Percentiles rank a stretch among this genome's conserved stretches.
Evolutionary conservation across 2,329 filamentous ascomycete genomes (phyloP).

Genomic region (Karstenula rhodostoma): DNA sequence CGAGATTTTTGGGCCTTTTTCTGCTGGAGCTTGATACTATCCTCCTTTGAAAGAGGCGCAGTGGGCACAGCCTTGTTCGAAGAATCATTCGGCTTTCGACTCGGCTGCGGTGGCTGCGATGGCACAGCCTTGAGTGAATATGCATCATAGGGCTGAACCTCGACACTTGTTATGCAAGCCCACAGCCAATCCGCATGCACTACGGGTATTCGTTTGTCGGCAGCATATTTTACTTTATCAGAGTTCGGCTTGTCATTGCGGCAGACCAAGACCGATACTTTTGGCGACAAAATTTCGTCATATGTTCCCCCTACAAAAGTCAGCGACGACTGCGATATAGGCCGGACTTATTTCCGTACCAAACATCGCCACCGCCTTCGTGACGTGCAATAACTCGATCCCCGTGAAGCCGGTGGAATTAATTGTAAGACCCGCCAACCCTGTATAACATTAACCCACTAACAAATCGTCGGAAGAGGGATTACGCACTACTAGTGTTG

Average conservation of each 20-base stretch:
- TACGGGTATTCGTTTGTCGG: slow-evolving; percentile 79
- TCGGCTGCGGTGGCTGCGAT: slow-evolving; percentile 28
- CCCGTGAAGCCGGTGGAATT: slow-evolving; percentile 84
- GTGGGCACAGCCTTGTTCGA: slow-evolving; percentile 27
- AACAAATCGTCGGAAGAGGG: slow-evolving; percentile 6
- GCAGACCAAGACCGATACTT: slow-evolving; percentile 81
- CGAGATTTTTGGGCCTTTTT: slow-evolving; percentile 30
- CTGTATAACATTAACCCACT: slow-evolving; percentile 48
- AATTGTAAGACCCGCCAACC: slow-evolving; percentile 74
- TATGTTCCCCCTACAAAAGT: slow-evolving; percentile 71
- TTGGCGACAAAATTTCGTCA: slow-evolving; percentile 75
- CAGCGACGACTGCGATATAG: slow-evolving; percentile 21
- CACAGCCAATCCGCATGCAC: slow-evolving; percentile 85
- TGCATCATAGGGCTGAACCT: slow-evolving; percentile 57
- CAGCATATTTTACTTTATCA: slow-evolving; percentile 81
- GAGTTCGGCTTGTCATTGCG: slow-evolving; percentile 64
- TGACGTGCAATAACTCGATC: slow-evolving; percentile 85
- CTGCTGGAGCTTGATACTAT: slow-evolving; percentile 29
- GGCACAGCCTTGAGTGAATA: slow-evolving; percentile 42
- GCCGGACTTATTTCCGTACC: slow-evolving; percentile 53
- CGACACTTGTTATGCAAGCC: slow-evolving; percentile 71
- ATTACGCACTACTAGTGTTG: slow-evolving; percentile 64
- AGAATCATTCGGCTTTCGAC: slow-evolving; percentile 22
- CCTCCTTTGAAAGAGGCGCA: slow-evolving; percentile 33
- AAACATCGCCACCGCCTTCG: slow-evolving; percentile 76